Evolutionary conservation across 495 filamentous ascomycete species (phyloP), one percentile per base, ranked within the genome.

Genomic region (Daldinia bambusicola): DNA sequence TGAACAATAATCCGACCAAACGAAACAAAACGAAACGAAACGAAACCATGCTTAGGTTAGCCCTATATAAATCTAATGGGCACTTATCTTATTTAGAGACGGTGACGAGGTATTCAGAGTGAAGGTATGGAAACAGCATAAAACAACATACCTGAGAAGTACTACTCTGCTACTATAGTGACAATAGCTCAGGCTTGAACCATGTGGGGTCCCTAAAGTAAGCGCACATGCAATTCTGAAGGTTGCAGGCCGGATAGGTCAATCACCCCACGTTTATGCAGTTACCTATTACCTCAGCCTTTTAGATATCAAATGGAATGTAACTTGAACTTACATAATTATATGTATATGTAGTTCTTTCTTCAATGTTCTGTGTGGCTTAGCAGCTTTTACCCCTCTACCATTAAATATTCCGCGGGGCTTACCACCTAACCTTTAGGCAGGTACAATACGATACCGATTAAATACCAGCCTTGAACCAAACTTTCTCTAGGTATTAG

Each of bases 211-310:
- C n/a, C 50, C 50, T 53, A 53, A 30, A 30, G 26, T 32, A 32
- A 30, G 30, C 43, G 26, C 22, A 53, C 50, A 53, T 30, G 22
- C 30, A 53, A 53, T 31, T 53, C 22, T 14, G 22, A 31, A 50
- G 32, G 50, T 32, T 22, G 22, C 22, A 53, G 30, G 50, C 32
- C 12, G 50, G 50, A 32, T 53, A 53, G 50, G 50, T 53, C 22
- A 53, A 53, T 53, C 50, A 53, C 50, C 50, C 50, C 50, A 53
- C 26, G 50, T 53, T 53, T 53, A 14, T 53, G 30, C 50, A 53
- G 26, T 26, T 26, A 26, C 26, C 31, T 32, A 32, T 32, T 53
- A 30, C 50, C 50, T 48, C 8, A 48, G 43, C 43, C 18, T 2
- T 22, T 13, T 8, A 48, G 43, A 48, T 48, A 32, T 31, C n/a